Evolutionary conservation across 2,329 filamentous ascomycete species (phyloP).

Genomic region (Proliferodiscus dingleyae): DNA sequence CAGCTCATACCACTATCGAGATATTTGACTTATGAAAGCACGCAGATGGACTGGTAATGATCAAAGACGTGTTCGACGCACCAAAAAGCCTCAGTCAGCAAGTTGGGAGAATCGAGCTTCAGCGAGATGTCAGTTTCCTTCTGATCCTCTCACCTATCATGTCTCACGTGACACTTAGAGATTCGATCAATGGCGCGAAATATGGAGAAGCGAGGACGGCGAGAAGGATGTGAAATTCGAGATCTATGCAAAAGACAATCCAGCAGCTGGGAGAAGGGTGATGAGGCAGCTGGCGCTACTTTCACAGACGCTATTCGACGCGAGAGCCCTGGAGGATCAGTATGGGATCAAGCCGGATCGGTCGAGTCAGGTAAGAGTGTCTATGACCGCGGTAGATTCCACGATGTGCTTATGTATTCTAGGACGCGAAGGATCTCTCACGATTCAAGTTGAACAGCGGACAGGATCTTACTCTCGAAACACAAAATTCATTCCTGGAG

Average conservation of each 20-base stretch:
- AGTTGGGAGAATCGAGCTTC: conserved; percentile 24
- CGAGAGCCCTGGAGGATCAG: conserved; percentile 20
- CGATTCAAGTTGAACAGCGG: conserved; percentile 19
- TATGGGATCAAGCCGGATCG: conserved; percentile 24
- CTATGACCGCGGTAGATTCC: neutral
- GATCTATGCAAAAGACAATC: conserved; percentile 19
- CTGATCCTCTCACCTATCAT: neutral
- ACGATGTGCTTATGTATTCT: neutral
- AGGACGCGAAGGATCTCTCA: conserved; percentile 25
- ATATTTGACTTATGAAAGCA: neutral
- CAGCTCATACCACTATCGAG: neutral
- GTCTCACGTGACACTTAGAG: conserved; percentile 19
- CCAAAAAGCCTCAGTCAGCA: conserved; percentile 15
- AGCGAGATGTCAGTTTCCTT: conserved; percentile 19
- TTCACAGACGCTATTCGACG: conserved; percentile 21
- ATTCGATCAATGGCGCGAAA: conserved; percentile 26
- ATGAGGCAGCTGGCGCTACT: conserved; percentile 21
- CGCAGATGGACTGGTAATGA: conserved; percentile 23
- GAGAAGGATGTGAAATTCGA: conserved; percentile 23
- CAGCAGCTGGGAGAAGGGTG: conserved; percentile 15
- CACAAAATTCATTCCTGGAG: conserved; percentile 21
- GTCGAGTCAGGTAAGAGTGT: conserved; percentile 18
- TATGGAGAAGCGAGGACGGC: conserved; percentile 22
- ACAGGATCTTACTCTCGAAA: conserved; percentile 21
- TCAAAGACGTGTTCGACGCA: conserved; percentile 23